Evolutionary conservation across 2,329 filamentous ascomycete species (phyloP), one percentile per base, ranked within the genome.

Genomic region (Arachnopeziza araneosa): DNA sequence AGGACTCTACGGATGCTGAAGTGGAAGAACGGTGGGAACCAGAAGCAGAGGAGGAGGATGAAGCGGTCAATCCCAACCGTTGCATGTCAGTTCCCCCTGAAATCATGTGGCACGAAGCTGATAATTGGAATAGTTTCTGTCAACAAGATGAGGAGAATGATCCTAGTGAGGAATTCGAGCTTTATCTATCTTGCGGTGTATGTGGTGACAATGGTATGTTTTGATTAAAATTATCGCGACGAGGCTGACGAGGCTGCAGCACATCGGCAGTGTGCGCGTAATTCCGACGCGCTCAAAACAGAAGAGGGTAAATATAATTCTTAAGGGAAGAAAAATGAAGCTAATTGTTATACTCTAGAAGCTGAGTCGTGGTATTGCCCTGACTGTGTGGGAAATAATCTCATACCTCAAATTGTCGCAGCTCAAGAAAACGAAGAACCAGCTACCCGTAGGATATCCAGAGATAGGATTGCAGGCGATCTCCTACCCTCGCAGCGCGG

Each of bases 221-320:
- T 54, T 50, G 62, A 50, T 48, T 64, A 62, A 61, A 59, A 63
- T 64, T 57, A 54, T 57, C 50, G 36, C 36, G 50, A 66, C 70
- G 63, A 69, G 66, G 68, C 76, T 80, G 69, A 82, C 72, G 64
- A 75, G 70, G 71, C 72, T 78, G 72, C 78, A 96, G 93, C 92
- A 70, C 93, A 98, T 79, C 87, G 89, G 74, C 89, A 95, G 82
- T 97, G 93, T 76, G 93, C 91, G 60, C 86, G 88, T 71, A 84
- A 89, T 72, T 83, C 85, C 72, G 83, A 83, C 61, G 84, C 84
- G 64, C 76, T 90, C 68, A 78, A 77, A 67, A 76, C 80, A 64
- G 82, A 84, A 63, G 82, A 87, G 73, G 83, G 90, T 92, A 81
- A 74, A 81, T 72, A 63, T 65, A 57, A 62, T 55, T 57, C 63